Evolutionary conservation across 768 basidiomycete genomes (phyloP), one percentile per base, ranked within the genome.

Genomic region (Kwoniella bestiolae): DNA sequence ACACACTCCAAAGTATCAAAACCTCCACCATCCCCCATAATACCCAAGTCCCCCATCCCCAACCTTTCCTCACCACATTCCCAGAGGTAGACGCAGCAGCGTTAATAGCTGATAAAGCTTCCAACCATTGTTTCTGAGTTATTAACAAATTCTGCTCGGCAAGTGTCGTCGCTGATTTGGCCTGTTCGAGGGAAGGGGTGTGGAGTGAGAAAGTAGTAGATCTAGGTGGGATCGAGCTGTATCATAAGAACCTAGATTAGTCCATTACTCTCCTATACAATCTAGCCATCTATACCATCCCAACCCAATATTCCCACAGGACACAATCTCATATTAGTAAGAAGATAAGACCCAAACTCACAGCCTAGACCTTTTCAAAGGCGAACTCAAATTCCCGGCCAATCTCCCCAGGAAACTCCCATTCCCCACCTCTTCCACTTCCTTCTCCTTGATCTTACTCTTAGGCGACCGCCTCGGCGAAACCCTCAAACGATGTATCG

Each of bases 1-100:
- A 75, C 2, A 77, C 76, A 57, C 76, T 68, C 73, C 73, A 77
- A 3, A 77, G 9, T 38, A 77, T 34, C 26, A 75, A 4, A 8
- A 74, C 34, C 66, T 77, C 73, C 50, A 77, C 46, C 11, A 50
- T 29, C 1, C 73, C 34, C 73, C 76, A 77, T 64, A 69, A 71
- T n/a, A 53, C 50, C 76, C 76, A 77, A 9, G 53, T 69, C 4
- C 73, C 64, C 76, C 76, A 75, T 11, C 62, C 51, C 67, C 65
- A 71, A 0, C 69, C 66, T 12, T 53, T 65, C 45, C 52, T 67
- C 14, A 69, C 69, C 0, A 70, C 61, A 50, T 38, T 23, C 32
- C 7, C 38, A 34, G 14, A 35, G 16, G 38, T 29, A 23, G 23
- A 47, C 2, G 35, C 28, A 52, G 21, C 35, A 16, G 45, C 12